phyloP scores from a whole-genome alignment of 2,329 filamentous ascomycete genomes.

The Sporothrix variecibatus region DNA sequence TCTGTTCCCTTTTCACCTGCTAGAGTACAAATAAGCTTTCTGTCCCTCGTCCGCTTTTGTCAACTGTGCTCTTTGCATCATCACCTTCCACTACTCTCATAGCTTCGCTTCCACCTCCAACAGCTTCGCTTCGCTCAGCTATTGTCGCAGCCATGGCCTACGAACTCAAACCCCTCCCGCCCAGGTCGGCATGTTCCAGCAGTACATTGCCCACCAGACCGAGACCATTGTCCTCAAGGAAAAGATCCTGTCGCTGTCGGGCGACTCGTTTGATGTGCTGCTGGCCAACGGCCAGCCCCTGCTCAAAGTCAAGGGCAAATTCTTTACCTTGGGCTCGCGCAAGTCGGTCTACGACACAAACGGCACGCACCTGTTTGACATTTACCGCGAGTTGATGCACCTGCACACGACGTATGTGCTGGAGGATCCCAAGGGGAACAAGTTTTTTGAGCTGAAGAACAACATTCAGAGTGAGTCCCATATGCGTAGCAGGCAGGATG shows the following conservation, averaged over 20 bases:
- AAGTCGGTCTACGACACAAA: conserved; percentile 58
- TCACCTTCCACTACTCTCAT: neutral
- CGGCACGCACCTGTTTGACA: conserved; percentile 59
- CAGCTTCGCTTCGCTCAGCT: neutral
- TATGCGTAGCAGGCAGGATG: neutral
- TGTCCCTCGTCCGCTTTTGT: neutral
- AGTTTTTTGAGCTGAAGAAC: conserved; percentile 58
- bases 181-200: conserved; percentile 27
- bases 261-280: conserved; percentile 66
- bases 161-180: conserved; percentile 25
- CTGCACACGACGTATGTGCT: conserved; percentile 55
- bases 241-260: conserved; percentile 61
- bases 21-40: conserved; percentile 1
- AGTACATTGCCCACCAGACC: conserved; percentile 28
- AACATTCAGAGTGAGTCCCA: conserved; percentile 50
- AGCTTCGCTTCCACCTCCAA: neutral
- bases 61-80: neutral
- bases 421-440: conserved; percentile 48
- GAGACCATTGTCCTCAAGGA: conserved; percentile 61
- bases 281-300: conserved; percentile 55
- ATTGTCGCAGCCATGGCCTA: neutral
- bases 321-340: conserved; percentile 54
- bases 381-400: conserved; percentile 54
- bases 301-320: conserved; percentile 58
- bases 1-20: neutral